A percentile compares a stretch with the other conserved stretches of the same genome.
phyloP scores from a whole-genome alignment of 169 alveolate species.

The Besnoitia besnoiti region DNA sequence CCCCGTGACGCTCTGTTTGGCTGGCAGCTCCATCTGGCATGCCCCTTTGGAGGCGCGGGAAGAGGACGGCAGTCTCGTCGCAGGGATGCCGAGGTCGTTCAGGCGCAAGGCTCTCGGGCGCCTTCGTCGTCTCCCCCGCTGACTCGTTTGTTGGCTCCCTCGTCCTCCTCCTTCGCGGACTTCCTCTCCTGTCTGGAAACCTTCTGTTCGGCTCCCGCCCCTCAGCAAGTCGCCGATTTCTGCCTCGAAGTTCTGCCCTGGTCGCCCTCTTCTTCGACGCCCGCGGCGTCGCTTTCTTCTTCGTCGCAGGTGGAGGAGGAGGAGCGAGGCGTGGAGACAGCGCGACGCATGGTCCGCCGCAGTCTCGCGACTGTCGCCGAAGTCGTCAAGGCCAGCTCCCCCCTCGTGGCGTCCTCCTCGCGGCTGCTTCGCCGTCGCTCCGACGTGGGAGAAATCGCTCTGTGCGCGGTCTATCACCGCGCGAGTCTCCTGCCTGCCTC shows the following conservation, averaged over 20 bases:
- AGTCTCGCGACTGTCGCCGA: slow-evolving; percentile 25
- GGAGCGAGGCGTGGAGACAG: not conserved
- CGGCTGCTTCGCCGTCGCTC: slow-evolving; percentile 5
- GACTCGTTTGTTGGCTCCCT: not conserved
- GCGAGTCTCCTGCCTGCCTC: not conserved
- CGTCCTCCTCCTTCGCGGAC: not conserved
- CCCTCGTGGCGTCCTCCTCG: not conserved
- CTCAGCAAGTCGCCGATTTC: slow-evolving; percentile 10
- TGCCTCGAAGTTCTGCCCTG: slow-evolving; percentile 29
- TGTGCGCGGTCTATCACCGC: slow-evolving; percentile 29
- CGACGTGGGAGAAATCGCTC: slow-evolving; percentile 26
- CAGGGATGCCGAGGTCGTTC: not conserved
- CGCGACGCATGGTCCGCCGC: not conserved
- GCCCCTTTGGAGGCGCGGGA: slow-evolving; percentile 24
- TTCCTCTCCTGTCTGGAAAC: not conserved
- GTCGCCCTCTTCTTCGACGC: not conserved
- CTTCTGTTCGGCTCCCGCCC: not conserved
- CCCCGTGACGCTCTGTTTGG: not conserved
- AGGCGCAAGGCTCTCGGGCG: not conserved
- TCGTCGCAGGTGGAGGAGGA: too few relatives aligned
- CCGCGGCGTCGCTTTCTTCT: not conserved
- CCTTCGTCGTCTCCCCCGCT: not conserved
- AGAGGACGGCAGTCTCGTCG: not conserved
- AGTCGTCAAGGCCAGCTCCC: not conserved
- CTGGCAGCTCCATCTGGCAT: not conserved